These are phyloP conservation scores for Claviceps monticola DNA, from an alignment of 2,329 filamentous ascomycete species.

Conservation along the genomic window DNA sequence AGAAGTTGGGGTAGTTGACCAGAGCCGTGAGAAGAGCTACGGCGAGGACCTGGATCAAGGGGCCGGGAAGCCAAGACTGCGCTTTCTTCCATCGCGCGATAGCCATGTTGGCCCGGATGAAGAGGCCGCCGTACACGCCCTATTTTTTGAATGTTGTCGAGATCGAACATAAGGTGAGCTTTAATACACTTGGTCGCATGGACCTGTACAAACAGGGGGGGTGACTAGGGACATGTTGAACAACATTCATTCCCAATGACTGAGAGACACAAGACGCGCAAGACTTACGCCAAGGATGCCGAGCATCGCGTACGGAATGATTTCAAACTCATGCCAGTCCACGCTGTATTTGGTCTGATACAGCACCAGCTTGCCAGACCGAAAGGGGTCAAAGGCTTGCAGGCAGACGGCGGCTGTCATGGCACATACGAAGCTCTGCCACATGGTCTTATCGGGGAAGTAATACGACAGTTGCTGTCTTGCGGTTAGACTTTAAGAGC, in stretches of 20 bases:
- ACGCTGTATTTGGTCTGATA: conserved; percentile 91
- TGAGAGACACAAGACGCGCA: background rate
- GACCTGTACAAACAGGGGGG: background rate
- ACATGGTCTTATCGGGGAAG: conserved; percentile 99
- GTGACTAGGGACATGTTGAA: background rate
- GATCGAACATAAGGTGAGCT: background rate
- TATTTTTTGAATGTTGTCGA: conserved; percentile 11
- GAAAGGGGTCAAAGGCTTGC: conserved; percentile 85
- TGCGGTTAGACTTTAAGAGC: background rate
- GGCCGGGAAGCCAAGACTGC: conserved; percentile 49
- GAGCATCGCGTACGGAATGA: conserved; percentile 74
- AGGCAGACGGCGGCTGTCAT: conserved; percentile 96
- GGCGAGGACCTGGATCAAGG: conserved; percentile 65
- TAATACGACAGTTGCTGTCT: conserved; percentile 79
- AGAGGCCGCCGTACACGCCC: conserved; percentile 88
- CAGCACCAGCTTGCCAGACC: conserved; percentile 86
- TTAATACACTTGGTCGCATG: background rate
- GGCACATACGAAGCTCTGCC: conserved; percentile 97
- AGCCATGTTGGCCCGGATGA: conserved; percentile 88
- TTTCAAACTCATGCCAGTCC: conserved; percentile 88
- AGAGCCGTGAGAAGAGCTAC: conserved; percentile 72
- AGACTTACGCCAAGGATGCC: conserved; percentile 59
- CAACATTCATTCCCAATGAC: conserved; percentile 4
- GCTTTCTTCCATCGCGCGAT: conserved; percentile 70
- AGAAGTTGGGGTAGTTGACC: conserved; percentile 90